Base-by-base conservation (phyloP, 306 rosid species). In the Adenanthera pavonina region DNA sequence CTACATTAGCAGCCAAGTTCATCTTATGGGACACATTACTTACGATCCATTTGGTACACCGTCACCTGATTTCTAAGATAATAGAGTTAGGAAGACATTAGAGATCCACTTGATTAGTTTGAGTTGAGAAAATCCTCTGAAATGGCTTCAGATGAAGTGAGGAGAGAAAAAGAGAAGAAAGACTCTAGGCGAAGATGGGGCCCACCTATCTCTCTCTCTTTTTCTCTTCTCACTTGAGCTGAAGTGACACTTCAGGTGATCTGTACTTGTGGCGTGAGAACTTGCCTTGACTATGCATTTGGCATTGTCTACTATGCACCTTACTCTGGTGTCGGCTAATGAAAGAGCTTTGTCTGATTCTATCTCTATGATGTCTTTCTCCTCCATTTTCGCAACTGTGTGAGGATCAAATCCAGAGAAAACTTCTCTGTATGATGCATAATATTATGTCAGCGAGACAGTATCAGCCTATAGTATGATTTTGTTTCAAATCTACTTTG, bases 281-380 rank as follows among this genome's bases (percentile, higher is more conserved):
- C 87, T 89, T 92, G 81, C 99, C 99, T 95, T 93, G 36, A 89
- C 36, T 84, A 92, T 92, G 92, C 98, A 93, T 81, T 92, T 93
- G 84, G 98, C 93, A 83, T 95, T 95, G 83, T 95, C 94, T 19
- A 92, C 89, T 66, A 93, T 89, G 94, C 98, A 93, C 83, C 93
- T 88, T 38, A 92, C 89, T 84, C 97, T 90, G 88, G 97, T 77
- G 33, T 93, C 98, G 0, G 92, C 87, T 78, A 95, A 78, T 86
- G 88, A 81, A 64, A 93, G 85, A 73, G 89, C 87, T 70, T 92
- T 92, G 84, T 93, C 86, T 66, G 97, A 90, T 71, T 89, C 81
- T 84, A 89, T 88, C 61, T 92, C 98, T 80, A 81, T 79, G 59
- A 93, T 92, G 85, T 93, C 92, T 13, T 85, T 81, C 83, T 95